Evolutionary conservation across 139 green algal species (phyloP).

Genomic region (Parachlorella kessleri): DNA sequence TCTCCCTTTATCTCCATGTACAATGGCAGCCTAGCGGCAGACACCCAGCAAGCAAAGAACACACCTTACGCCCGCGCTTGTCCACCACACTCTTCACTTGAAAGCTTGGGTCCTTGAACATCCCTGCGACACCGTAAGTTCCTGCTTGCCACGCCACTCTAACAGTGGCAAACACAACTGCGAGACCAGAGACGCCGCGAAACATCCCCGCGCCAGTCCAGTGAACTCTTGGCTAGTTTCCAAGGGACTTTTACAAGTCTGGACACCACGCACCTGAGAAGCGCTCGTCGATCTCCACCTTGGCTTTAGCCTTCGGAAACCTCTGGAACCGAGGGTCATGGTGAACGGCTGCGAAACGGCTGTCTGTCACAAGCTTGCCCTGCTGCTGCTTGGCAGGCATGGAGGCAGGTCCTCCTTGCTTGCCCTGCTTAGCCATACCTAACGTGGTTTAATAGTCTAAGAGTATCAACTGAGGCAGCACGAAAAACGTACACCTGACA

Average conservation of each 20-base stretch:
- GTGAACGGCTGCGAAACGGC: slow-evolving; percentile 79
- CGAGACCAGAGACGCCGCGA: too few species aligned
- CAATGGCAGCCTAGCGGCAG: too few species aligned
- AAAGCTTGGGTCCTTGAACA: slow-evolving; percentile 87
- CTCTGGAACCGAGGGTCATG: slow-evolving; percentile 87
- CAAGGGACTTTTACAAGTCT: too few species aligned
- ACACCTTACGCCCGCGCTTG: slow-evolving; percentile 86
- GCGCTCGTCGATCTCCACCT: slow-evolving; percentile 86
- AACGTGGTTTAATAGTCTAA: neutral
- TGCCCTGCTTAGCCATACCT: too few species aligned
- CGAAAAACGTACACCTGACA: neutral
- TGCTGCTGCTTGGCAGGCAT: neutral
- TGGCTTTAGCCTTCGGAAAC: slow-evolving; percentile 71
- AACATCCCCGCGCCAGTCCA: too few species aligned
- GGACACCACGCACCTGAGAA: slow-evolving; percentile 66
- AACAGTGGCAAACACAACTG: too few species aligned
- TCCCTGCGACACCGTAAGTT: slow-evolving; percentile 54
- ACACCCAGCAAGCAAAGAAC: too few species aligned
- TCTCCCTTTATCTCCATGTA: too few species aligned
- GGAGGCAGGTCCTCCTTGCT: neutral
- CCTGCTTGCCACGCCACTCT: too few species aligned
- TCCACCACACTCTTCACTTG: slow-evolving; percentile 59
- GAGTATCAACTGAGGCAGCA: neutral
- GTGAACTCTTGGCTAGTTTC: too few species aligned
- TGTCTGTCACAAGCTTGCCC: slow-evolving; percentile 50